These are phyloP conservation scores for Candida arabinofermentans DNA, from an alignment of 805 yeast species.

Conservation along the genomic window DNA sequence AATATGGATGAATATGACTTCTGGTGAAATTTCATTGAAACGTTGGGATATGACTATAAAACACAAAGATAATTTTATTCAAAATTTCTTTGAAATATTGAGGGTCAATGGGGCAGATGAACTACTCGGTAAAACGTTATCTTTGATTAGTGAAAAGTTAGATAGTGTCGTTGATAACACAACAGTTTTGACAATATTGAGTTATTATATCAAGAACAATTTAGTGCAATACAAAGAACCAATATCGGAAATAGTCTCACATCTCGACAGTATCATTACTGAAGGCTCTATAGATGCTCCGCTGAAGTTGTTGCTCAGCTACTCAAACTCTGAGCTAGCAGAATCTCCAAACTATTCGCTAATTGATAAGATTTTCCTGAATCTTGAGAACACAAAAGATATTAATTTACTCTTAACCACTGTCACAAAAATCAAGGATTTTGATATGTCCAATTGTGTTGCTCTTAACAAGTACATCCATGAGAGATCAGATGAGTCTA, in stretches of 20 bases:
- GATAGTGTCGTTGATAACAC: neutral
- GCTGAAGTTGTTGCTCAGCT: conserved; percentile 29
- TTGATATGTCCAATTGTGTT: conserved; percentile 21
- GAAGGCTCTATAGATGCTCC: conserved; percentile 29
- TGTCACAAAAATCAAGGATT: conserved; percentile 12
- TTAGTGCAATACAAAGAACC: conserved; percentile 16
- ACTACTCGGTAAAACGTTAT: conserved; percentile 6
- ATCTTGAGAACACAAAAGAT: conserved; percentile 21
- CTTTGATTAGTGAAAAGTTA: neutral
- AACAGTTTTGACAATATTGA: conserved; percentile 25
- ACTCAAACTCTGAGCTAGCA: conserved; percentile 14
- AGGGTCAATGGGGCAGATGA: conserved; percentile 12
- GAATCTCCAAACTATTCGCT: conserved; percentile 29
- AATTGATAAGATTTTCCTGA: conserved; percentile 34
- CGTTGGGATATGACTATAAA: conserved; percentile 9
- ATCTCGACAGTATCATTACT: conserved; percentile 29
- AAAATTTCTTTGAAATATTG: conserved; percentile 22
- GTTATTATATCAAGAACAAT: conserved; percentile 24
- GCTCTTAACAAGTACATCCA: conserved; percentile 20
- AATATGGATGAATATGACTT: conserved; percentile 22
- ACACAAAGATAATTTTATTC: conserved; percentile 17
- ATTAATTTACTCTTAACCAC: conserved; percentile 4
- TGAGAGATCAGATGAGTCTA: conserved; percentile 9
- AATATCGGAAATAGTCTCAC: conserved; percentile 32
- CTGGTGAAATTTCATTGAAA: conserved; percentile 12